Conservation (phyloP, 2,329 filamentous ascomycete species). For the Laburnicola sp. region DNA sequence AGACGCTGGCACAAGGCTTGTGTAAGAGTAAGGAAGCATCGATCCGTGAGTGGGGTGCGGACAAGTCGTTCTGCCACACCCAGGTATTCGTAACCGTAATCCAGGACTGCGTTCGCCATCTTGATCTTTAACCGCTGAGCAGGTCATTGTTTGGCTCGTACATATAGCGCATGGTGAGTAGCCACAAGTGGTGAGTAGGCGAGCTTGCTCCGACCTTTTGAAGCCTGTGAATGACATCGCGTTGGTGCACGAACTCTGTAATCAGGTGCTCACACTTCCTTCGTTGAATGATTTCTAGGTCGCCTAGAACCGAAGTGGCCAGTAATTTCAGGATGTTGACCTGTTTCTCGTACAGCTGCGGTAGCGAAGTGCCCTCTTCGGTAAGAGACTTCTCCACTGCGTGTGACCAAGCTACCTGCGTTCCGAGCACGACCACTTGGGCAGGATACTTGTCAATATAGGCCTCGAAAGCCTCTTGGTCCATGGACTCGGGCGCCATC, state of each 20-base stretch:
- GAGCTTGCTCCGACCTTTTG: conserved; percentile 73
- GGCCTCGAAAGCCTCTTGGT: conserved; percentile 69
- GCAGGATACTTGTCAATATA: conserved; percentile 86
- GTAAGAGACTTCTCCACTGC: conserved; percentile 77
- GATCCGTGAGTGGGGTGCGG: conserved; percentile 92
- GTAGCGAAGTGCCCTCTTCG: conserved; percentile 70
- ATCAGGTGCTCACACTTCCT: conserved; percentile 99
- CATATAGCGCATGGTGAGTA: conserved; percentile 95
- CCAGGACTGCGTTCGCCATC: conserved; percentile 95
- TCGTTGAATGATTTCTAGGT: conserved; percentile 81
- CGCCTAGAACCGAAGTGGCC: conserved; percentile 84
- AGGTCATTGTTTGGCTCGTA: conserved; percentile 82
- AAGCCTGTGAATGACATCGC: conserved; percentile 88
- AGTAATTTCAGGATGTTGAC: conserved; percentile 83
- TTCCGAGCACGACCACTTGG: conserved; percentile 92
- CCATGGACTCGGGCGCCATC: conserved; percentile 71
- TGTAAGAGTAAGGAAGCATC: conserved; percentile 96
- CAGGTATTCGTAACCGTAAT: conserved; percentile 97
- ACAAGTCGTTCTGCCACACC: conserved; percentile 96
- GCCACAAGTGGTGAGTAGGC: conserved; percentile 84
- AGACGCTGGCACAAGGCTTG: conserved; percentile 94
- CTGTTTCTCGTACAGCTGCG: conserved; percentile 75
- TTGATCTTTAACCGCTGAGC: conserved; percentile 83
- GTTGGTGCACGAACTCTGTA: conserved; percentile 97
- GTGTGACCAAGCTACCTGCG: conserved; percentile 91